phyloP scores from a whole-genome alignment of 73 alveolate genomes.

The Paramecium caudatum region DNA sequence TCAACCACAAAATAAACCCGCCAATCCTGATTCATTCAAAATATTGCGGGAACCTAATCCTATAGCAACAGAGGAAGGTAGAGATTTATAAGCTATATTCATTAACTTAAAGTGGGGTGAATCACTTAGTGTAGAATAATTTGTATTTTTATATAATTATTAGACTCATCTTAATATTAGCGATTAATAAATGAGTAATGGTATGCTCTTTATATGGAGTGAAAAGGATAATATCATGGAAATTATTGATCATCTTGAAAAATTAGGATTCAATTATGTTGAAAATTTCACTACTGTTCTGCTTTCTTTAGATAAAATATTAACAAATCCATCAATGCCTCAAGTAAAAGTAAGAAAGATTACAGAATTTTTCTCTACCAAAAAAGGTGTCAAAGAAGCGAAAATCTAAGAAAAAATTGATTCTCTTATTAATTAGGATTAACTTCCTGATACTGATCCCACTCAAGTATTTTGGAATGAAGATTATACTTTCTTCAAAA shows the following conservation, averaged over 20 bases:
- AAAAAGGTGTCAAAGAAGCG: slow-evolving; percentile 78
- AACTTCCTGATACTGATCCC: slow-evolving; percentile 73
- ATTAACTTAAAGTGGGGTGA: slow-evolving; percentile 66
- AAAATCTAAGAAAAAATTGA: slow-evolving; percentile 78
- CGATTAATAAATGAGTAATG: slow-evolving; percentile 76
- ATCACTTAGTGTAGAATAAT: slow-evolving; percentile 70
- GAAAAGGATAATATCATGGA: slow-evolving; percentile 83
- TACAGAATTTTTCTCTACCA: slow-evolving; percentile 63
- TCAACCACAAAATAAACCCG: neutral
- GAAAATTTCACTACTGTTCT: slow-evolving; percentile 79
- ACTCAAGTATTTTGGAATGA: slow-evolving; percentile 75
- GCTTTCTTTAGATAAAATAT: slow-evolving; percentile 62
- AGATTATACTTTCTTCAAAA: slow-evolving; percentile 79
- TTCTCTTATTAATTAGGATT: slow-evolving; percentile 10
- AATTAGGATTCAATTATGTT: slow-evolving; percentile 82
- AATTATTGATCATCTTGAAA: slow-evolving; percentile 78
- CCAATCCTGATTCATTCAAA: neutral
- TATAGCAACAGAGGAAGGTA: neutral
- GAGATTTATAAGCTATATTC: neutral
- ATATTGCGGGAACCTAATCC: slow-evolving; percentile 32
- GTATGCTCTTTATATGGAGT: slow-evolving; percentile 83
- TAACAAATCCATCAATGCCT: slow-evolving; percentile 34
- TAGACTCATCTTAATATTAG: slow-evolving; percentile 73
- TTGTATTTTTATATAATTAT: neutral
- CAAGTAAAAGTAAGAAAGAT: slow-evolving; percentile 37